Evolutionary conservation across 2,329 filamentous ascomycete species (phyloP).

Genomic region (Fusarium avenaceum): DNA sequence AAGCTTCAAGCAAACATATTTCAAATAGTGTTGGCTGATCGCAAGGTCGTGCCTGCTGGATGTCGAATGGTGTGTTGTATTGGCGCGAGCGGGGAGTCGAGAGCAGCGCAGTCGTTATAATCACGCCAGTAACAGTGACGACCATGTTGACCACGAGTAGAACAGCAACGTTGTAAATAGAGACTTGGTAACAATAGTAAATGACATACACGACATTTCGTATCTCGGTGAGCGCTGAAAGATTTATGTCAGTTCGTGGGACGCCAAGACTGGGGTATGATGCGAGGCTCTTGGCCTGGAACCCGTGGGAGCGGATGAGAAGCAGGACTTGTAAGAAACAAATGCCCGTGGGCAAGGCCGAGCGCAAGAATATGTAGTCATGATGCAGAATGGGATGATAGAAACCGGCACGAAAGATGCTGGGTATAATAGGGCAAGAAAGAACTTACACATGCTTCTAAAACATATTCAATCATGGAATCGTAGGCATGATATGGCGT

Average conservation of each 20-base stretch:
- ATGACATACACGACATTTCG: slow-evolving; percentile 64
- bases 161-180: slow-evolving; percentile 26
- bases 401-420: slow-evolving; percentile 7
- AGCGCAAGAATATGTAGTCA: slow-evolving; percentile 18
- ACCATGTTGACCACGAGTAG: slow-evolving; percentile 20
- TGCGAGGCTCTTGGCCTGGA: slow-evolving; percentile 48
- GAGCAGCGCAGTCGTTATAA: slow-evolving; percentile 6
- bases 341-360: slow-evolving; percentile 22
- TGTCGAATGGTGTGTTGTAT: slow-evolving; percentile 8
- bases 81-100: slow-evolving; percentile 22
- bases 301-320: slow-evolving; percentile 38
- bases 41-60: not conserved
- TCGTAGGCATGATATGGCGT: slow-evolving; percentile 53
- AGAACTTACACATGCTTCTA: slow-evolving; percentile 60
- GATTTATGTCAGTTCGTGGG: slow-evolving; percentile 51
- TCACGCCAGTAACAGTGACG: slow-evolving; percentile 17
- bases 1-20: slow-evolving; percentile 5
- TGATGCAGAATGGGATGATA: slow-evolving; percentile 1
- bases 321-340: slow-evolving; percentile 32
- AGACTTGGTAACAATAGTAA: slow-evolving; percentile 18
- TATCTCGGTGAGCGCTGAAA: slow-evolving; percentile 63
- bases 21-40: slow-evolving; percentile 8
- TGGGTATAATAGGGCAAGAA: slow-evolving; percentile 1
- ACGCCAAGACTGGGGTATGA: slow-evolving; percentile 53
- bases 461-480: slow-evolving; percentile 56